Evolutionary conservation across 805 yeast genomes (phyloP).

Genomic region (Candida fluviatilis): DNA sequence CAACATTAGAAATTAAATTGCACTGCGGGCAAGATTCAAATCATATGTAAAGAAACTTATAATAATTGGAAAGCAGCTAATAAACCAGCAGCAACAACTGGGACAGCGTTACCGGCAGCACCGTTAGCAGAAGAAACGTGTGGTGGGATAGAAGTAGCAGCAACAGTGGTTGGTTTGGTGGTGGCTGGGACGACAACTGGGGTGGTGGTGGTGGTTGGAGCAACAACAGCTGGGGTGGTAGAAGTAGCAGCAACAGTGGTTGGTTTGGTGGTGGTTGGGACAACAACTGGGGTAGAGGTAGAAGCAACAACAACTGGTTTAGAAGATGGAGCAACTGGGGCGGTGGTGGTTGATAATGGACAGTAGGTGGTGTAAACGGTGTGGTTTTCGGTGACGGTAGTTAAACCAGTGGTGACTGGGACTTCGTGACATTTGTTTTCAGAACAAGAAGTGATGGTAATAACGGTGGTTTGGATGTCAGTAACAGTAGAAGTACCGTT

Average conservation of each 20-base stretch:
- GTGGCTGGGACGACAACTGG: conserved; percentile 12
- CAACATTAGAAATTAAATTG: not conserved
- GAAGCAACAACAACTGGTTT: conserved; percentile 5
- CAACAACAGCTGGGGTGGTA: conserved; percentile 10
- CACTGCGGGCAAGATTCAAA: not conserved
- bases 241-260: conserved; percentile 8
- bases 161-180: conserved; percentile 10
- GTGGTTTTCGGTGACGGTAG: conserved; percentile 28
- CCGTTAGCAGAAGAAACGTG: conserved; percentile 10
- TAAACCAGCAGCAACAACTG: conserved; percentile 20
- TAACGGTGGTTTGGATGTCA: conserved; percentile 24
- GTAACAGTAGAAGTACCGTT: conserved; percentile 27
- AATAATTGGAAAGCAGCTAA: conserved; percentile 22
- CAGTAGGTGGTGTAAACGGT: conserved; percentile 34
- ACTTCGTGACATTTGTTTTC: conserved; percentile 23
- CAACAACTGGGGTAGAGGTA: conserved; percentile 24
- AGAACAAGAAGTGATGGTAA: conserved; percentile 35
- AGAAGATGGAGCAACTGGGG: conserved; percentile 9
- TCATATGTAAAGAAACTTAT: conserved; percentile 6
- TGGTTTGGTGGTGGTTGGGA: conserved; percentile 21
- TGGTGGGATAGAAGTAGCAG: conserved; percentile 13
- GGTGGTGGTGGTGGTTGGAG: conserved; percentile 12
- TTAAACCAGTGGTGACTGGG: conserved; percentile 33
- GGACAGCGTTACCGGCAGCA: conserved; percentile 14
- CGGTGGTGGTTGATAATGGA: conserved; percentile 16